These are phyloP conservation scores for Lathyrus aphaca DNA, from an alignment of 306 rosid genomes.

Conservation along the genomic window DNA sequence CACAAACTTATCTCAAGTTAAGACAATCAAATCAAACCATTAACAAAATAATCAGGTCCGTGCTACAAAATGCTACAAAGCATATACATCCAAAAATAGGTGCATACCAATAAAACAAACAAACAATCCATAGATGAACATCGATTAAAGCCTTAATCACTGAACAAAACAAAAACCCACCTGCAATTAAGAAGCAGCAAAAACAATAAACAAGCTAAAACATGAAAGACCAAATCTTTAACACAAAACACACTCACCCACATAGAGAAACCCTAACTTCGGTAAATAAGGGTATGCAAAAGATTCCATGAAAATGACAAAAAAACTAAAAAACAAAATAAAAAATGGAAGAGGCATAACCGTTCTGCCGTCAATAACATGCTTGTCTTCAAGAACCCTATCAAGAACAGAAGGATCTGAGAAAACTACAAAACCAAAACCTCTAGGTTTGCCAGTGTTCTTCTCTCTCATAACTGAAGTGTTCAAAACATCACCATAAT, in stretches of 20 bases:
- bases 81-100: background rate
- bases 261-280: background rate
- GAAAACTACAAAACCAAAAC: constrained; percentile 89
- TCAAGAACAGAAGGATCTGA: constrained; percentile 87
- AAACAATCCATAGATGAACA: constrained; percentile 6
- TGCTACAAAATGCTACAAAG: background rate
- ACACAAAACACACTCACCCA: background rate
- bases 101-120: background rate
- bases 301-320: background rate
- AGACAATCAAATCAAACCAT: constrained; percentile 15
- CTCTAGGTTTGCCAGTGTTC: constrained; percentile 80
- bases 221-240: background rate
- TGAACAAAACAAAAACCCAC: background rate
- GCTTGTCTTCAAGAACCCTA: constrained; percentile 88
- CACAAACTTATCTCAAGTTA: constrained; percentile 1
- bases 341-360: constrained; percentile 35
- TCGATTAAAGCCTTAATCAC: constrained; percentile 1
- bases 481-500: constrained; percentile 81
- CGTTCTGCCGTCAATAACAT: constrained; percentile 90
- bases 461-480: constrained; percentile 91
- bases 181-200: constrained; percentile 20
- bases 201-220: constrained; percentile 13
- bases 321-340: background rate
- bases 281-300: background rate
- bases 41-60: background rate